These are phyloP conservation scores for Fomes fomentarius DNA, from an alignment of 1,284 basidiomycete genomes.

Conservation along the genomic window DNA sequence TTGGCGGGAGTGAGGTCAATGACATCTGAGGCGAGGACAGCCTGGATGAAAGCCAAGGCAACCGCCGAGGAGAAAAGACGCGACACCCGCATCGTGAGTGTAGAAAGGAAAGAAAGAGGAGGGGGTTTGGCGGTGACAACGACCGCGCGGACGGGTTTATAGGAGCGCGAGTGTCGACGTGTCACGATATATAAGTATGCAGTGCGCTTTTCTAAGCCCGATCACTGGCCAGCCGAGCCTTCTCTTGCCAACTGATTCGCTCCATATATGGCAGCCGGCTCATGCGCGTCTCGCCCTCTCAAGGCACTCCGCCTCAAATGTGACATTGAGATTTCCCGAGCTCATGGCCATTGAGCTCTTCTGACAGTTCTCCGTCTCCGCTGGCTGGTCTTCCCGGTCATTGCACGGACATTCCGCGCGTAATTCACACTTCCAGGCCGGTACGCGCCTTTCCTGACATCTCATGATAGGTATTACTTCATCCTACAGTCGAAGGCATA, in stretches of 20 bases:
- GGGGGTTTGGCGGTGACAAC: constrained; percentile 12
- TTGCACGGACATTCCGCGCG: constrained; percentile 23
- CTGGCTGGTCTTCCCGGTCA: constrained; percentile 7
- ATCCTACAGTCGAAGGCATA: constrained; percentile 13
- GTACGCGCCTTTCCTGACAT: constrained; percentile 6
- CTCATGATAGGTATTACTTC: constrained; percentile 13
- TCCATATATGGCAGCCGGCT: constrained; percentile 4
- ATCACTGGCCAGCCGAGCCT: constrained; percentile 17
- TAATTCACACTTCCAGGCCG: constrained; percentile 9
- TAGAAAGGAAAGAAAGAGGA: constrained; percentile 25
- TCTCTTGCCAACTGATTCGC: constrained; percentile 9
- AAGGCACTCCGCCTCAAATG: too few species aligned
- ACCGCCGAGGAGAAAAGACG: constrained; percentile 52
- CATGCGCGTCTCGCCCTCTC: not conserved
- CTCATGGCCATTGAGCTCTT: constrained; percentile 2
- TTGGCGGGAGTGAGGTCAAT: constrained; percentile 70
- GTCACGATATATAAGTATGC: constrained; percentile 17
- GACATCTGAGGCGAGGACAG: constrained; percentile 79
- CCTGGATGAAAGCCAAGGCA: constrained; percentile 56
- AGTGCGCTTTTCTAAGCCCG: constrained; percentile 18
- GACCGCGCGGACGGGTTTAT: constrained; percentile 23
- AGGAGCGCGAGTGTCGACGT: constrained; percentile 24
- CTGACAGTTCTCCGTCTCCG: not conserved
- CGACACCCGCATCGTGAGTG: constrained; percentile 63
- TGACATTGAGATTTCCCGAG: constrained; percentile 12